Conservation (phyloP, 225 moss, liverwort and hornwort species). For the Marchantia polymorpha region DNA sequence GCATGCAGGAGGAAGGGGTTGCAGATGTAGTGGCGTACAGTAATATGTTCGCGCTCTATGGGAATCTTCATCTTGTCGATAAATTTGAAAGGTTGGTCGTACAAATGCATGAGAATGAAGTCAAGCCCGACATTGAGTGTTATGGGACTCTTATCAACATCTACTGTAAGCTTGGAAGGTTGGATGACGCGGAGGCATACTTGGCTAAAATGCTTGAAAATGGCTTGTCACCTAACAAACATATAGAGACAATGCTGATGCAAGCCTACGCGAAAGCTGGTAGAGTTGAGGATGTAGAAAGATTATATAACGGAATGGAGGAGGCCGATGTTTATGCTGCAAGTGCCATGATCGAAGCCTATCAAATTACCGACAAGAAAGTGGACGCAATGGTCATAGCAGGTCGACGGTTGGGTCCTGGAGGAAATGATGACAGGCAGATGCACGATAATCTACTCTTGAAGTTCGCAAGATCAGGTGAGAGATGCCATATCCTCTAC, state of each 20-base stretch:
- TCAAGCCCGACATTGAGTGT: slow-evolving; percentile 68
- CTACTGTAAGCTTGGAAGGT: slow-evolving; percentile 54
- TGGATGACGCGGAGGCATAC: slow-evolving; percentile 55
- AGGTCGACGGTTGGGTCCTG: slow-evolving; percentile 40
- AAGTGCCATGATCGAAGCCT: slow-evolving; percentile 55
- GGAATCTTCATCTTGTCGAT: slow-evolving; percentile 55
- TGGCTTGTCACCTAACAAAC: slow-evolving; percentile 60
- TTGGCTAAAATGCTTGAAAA: slow-evolving; percentile 62
- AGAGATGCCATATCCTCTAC: background rate
- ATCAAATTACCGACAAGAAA: slow-evolving; percentile 42
- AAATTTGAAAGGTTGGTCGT: slow-evolving; percentile 51
- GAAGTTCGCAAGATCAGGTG: slow-evolving; percentile 78
- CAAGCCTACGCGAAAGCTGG: slow-evolving; percentile 69
- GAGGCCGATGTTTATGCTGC: slow-evolving; percentile 62
- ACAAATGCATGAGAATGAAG: slow-evolving; percentile 53
- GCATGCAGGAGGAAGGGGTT: slow-evolving; percentile 63
- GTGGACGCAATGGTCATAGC: slow-evolving; percentile 32
- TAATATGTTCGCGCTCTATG: slow-evolving; percentile 75
- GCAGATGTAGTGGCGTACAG: slow-evolving; percentile 74
- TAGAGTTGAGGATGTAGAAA: slow-evolving; percentile 63
- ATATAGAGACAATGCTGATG: slow-evolving; percentile 76
- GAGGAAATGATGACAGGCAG: slow-evolving; percentile 36
- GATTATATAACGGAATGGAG: slow-evolving; percentile 58
- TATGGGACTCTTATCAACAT: slow-evolving; percentile 79
- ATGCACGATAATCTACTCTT: slow-evolving; percentile 59